Evolutionary conservation across 371 early-diverging fungal species (phyloP), one percentile per base, ranked within the genome.

Genomic region (Rhizopus microsporus): DNA sequence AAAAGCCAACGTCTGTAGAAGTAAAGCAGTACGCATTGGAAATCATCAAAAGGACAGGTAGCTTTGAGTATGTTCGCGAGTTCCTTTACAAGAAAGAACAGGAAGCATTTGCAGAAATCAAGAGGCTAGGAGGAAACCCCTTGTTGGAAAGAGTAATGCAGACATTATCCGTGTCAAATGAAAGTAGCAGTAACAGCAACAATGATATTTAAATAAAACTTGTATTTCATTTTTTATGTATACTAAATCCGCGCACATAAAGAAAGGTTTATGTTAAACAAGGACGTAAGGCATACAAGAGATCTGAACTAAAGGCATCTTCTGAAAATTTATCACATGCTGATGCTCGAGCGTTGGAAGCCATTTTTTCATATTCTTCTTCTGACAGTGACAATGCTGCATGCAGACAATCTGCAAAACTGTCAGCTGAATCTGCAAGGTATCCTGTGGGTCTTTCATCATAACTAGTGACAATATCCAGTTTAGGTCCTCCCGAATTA

Each of bases 401-500:
- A 8, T 75, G 55, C 2, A 94, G 56, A 44, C 78, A 67, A 32
- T 81, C 75, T 0, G 93, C 91, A 79, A 88, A 93, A 23, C 81
- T 80, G 4, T 88, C 80, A 0, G 69, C 77, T 3, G 84, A 76
- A 13, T 70, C 68, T 4, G 93, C 93, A 47, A 93, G 70, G 60
- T 80, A 93, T 7, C 80, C 82, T 44, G 74, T 82, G 5, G 46
- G 64, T 7, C 70, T 61, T n/a, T 67, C 82, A 60, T 78, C 70
- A 49, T 80, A 75, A 4, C 77, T 76, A 0, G 69, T 71, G 0
- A 98, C 87, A 68, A 98, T 98, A 68, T 98, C 97, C 74, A 89
- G 71, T 67, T 89, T 87, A 1, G 98, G 98, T 0, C 98, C 98
- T 17, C 90, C 98, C 13, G 96, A 96, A 61, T 93, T 85, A 68